Conservation (phyloP, 1,284 basidiomycete genomes). For the Apiotrichum gracile region DNA sequence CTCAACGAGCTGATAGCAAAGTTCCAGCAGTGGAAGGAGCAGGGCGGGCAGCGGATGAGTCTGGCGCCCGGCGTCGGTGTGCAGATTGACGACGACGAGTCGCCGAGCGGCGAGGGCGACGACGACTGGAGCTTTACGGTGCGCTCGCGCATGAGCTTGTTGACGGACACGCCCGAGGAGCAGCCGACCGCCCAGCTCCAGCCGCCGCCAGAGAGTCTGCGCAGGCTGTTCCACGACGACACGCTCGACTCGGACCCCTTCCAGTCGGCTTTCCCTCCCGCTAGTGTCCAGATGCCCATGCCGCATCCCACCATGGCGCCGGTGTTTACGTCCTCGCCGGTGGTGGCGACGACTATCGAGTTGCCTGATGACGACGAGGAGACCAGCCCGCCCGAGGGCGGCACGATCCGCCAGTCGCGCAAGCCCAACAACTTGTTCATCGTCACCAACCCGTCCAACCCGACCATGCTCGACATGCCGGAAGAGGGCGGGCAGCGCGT, state of each 20-base stretch:
- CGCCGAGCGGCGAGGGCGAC: slow-evolving; percentile 18
- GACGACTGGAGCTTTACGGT: slow-evolving; percentile 48
- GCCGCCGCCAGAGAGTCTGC: slow-evolving; percentile 40
- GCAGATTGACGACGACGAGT: slow-evolving; percentile 30
- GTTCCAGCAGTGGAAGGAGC: slow-evolving; percentile 69
- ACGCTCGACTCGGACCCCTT: slow-evolving; percentile 41
- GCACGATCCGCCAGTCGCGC: slow-evolving; percentile 13
- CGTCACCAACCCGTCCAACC: slow-evolving; percentile 18
- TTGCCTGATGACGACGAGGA: slow-evolving; percentile 4
- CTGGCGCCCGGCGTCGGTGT: slow-evolving; percentile 54
- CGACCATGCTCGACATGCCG: neutral
- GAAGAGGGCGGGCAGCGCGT: neutral
- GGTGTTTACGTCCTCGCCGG: neutral
- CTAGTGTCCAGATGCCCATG: neutral
- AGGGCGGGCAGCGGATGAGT: slow-evolving; percentile 72
- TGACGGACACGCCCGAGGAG: slow-evolving; percentile 29
- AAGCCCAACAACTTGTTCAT: slow-evolving; percentile 17
- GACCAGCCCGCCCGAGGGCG: neutral
- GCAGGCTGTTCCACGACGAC: slow-evolving; percentile 46
- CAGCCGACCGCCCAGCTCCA: slow-evolving; percentile 5
- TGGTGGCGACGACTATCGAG: neutral
- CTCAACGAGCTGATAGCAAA: slow-evolving; percentile 79
- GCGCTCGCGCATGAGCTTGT: slow-evolving; percentile 36
- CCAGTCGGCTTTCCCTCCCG: slow-evolving; percentile 26
- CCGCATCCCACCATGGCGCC: neutral